These are phyloP conservation scores for Zygosaccharomyces gambellarensis DNA, from an alignment of 805 yeast species.

Conservation along the genomic window DNA sequence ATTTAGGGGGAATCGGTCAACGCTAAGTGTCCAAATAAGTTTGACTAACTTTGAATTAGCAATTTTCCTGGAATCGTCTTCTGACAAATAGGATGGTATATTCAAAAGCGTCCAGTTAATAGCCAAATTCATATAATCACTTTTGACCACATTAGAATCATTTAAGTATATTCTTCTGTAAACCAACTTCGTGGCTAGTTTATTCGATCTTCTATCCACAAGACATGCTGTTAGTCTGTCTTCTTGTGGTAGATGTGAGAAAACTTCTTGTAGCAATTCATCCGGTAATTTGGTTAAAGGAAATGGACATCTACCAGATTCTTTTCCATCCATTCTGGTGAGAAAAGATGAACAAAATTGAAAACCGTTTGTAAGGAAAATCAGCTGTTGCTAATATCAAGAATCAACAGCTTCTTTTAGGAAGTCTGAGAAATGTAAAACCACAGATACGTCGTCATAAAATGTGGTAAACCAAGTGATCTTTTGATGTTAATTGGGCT, in stretches of 20 bases:
- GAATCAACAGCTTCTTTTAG: neutral
- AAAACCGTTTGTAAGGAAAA: neutral
- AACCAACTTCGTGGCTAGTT: slow-evolving; percentile 31
- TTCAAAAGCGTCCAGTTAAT: slow-evolving; percentile 38
- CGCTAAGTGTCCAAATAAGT: slow-evolving; percentile 28
- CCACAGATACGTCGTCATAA: neutral
- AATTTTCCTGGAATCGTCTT: slow-evolving; percentile 26
- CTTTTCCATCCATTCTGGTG: neutral
- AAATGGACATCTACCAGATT: slow-evolving; percentile 7
- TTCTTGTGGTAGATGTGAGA: slow-evolving; percentile 35
- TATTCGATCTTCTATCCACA: slow-evolving; percentile 29
- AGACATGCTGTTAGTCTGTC: slow-evolving; percentile 31
- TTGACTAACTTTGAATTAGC: slow-evolving; percentile 31
- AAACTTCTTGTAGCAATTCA: slow-evolving; percentile 30
- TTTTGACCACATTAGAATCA: slow-evolving; percentile 39
- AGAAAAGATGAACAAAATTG: neutral
- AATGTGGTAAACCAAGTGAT: neutral
- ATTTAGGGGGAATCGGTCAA: slow-evolving; percentile 22
- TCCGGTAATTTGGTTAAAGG: slow-evolving; percentile 25
- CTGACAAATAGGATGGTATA: slow-evolving; percentile 25
- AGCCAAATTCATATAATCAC: slow-evolving; percentile 35
- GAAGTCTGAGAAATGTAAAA: neutral
- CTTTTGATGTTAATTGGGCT: no score
- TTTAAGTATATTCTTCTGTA: slow-evolving; percentile 39
- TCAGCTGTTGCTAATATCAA: neutral